These are phyloP conservation scores for Linum lewisii DNA, from an alignment of 345 rosid species.

Conservation along the genomic window DNA sequence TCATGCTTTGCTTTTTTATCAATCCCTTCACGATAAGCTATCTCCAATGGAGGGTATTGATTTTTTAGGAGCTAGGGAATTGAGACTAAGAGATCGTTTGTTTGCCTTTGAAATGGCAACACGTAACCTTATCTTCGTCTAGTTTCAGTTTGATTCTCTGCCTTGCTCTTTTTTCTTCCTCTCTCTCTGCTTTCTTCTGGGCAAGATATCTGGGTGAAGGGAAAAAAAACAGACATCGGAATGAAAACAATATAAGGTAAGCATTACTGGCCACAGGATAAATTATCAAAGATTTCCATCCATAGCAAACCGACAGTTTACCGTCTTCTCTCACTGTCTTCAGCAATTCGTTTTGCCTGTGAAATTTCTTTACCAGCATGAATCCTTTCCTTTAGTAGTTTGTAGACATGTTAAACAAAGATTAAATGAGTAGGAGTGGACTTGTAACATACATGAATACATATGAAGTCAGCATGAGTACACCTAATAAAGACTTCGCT, in stretches of 20 bases:
- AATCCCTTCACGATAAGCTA: too few relatives aligned
- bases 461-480: background rate
- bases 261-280: slow-evolving; percentile 1
- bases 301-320: slow-evolving; percentile 15
- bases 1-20: too few relatives aligned
- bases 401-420: slow-evolving; percentile 19
- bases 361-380: slow-evolving; percentile 53
- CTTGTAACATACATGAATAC: too few relatives aligned
- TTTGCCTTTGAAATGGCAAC: slow-evolving; percentile 1
- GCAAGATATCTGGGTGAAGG: slow-evolving; percentile 34
- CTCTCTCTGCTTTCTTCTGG: slow-evolving; percentile 48
- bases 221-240: slow-evolving; percentile 1
- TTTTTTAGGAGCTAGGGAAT: background rate
- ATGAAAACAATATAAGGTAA: slow-evolving; percentile 1
- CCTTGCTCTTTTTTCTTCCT: slow-evolving; percentile 57
- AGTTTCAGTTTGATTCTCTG: slow-evolving; percentile 51
- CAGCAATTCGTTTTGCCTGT: slow-evolving; percentile 45
- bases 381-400: slow-evolving; percentile 85
- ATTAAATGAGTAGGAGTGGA: too few relatives aligned
- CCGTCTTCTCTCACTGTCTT: slow-evolving; percentile 74
- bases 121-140: slow-evolving; percentile 60
- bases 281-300: background rate
- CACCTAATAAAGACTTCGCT: background rate
- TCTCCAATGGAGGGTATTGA: background rate
- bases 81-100: background rate